phyloP scores from a whole-genome alignment of 2,329 filamentous ascomycete species.

The Aspergillus vadensis region DNA sequence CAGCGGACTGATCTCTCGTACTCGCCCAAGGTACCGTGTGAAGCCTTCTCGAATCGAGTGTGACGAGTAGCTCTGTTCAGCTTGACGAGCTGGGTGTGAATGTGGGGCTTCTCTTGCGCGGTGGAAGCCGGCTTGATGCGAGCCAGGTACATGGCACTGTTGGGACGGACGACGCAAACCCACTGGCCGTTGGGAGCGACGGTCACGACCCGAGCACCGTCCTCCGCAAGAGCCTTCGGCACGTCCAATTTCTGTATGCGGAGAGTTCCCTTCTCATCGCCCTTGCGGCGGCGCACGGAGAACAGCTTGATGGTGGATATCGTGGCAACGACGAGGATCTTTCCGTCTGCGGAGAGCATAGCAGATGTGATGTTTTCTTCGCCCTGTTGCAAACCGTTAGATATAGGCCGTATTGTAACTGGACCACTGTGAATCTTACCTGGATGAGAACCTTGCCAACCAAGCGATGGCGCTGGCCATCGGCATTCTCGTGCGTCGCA shows the following conservation, averaged over 20 bases:
- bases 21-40: slow-evolving; percentile 68
- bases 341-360: slow-evolving; percentile 70
- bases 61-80: slow-evolving; percentile 42
- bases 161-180: slow-evolving; percentile 58
- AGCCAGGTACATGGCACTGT: slow-evolving; percentile 60
- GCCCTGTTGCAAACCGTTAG: slow-evolving; percentile 48
- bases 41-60: slow-evolving; percentile 46
- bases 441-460: slow-evolving; percentile 66
- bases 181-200: slow-evolving; percentile 52
- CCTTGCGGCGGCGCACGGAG: slow-evolving; percentile 59
- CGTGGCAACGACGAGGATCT: slow-evolving; percentile 75
- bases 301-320: slow-evolving; percentile 76
- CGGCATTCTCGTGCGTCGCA: slow-evolving; percentile 52
- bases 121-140: slow-evolving; percentile 48
- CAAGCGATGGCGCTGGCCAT: slow-evolving; percentile 47
- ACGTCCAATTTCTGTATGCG: slow-evolving; percentile 71
- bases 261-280: slow-evolving; percentile 60
- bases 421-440: slow-evolving; percentile 29
- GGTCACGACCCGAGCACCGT: slow-evolving; percentile 68
- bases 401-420: not conserved
- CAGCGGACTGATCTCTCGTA: slow-evolving; percentile 79
- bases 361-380: slow-evolving; percentile 82
- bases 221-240: slow-evolving; percentile 56
- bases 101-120: slow-evolving; percentile 45
- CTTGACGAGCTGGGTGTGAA: slow-evolving; percentile 48